A percentile compares a stretch with the other conserved stretches of the same genome.
phyloP scores from a whole-genome alignment of 345 rosid species.

The Luvunga scandens region DNA sequence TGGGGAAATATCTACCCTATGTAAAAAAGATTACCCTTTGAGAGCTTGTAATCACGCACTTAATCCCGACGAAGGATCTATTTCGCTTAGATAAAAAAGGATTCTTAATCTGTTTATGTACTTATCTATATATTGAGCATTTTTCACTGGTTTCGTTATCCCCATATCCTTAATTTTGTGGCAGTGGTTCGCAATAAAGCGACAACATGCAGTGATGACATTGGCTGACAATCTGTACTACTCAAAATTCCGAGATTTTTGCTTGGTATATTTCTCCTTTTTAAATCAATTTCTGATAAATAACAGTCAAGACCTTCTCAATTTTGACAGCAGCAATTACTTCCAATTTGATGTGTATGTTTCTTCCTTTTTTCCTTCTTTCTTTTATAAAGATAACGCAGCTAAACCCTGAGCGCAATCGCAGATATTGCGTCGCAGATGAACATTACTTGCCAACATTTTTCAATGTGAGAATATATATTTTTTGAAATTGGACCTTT shows the following conservation, averaged over 20 bases:
- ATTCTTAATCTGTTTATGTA: too few relatives aligned
- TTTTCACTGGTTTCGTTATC: background rate
- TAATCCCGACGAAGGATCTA: background rate
- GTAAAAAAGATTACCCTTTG: too few relatives aligned
- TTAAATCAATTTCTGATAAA: background rate
- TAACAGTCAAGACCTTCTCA: background rate
- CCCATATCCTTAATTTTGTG: constrained; percentile 21
- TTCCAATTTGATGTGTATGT: constrained; percentile 4
- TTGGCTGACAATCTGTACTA: constrained; percentile 90
- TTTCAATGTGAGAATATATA: constrained; percentile 56
- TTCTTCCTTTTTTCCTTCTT: background rate
- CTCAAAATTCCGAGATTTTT: constrained; percentile 78
- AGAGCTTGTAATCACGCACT: too few relatives aligned
- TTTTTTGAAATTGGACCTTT: constrained; percentile 3
- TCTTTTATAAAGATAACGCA: constrained; percentile 30
- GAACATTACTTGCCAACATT: constrained; percentile 98
- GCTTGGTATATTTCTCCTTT: constrained; percentile 53
- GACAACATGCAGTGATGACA: constrained; percentile 89
- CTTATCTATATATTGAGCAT: background rate
- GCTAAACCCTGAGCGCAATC: constrained; percentile 85
- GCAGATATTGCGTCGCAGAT: constrained; percentile 89
- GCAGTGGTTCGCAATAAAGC: constrained; percentile 98
- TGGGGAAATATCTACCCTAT: too few relatives aligned
- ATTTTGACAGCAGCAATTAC: background rate
- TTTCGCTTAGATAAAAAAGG: background rate